These are phyloP conservation scores for Calendula officinalis DNA, from an alignment of 129 eudicot species.

Conservation along the genomic window DNA sequence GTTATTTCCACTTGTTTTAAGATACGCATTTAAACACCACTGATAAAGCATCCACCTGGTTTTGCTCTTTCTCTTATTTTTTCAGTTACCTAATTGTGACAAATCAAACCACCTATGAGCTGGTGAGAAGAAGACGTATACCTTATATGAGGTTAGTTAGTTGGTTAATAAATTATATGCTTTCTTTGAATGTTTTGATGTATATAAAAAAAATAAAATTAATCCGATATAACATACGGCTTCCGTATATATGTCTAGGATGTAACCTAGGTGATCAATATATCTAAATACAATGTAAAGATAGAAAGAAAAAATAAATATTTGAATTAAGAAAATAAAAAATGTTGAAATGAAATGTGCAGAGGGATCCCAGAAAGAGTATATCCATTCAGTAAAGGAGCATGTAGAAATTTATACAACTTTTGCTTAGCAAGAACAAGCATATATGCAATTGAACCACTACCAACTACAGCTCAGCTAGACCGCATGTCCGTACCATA, in stretches of 20 bases:
- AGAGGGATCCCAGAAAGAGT: conserved; percentile 86
- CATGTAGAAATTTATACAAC: conserved; percentile 69
- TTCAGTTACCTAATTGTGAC: conserved; percentile 77
- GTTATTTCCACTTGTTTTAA: neutral
- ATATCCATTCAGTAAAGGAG: conserved; percentile 83
- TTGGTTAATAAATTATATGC: conserved; percentile 26
- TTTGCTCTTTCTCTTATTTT: conserved; percentile 13
- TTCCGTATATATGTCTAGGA: neutral
- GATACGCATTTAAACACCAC: neutral
- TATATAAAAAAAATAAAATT: neutral
- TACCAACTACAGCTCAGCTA: conserved; percentile 69
- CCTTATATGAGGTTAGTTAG: conserved; percentile 75
- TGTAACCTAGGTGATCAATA: neutral
- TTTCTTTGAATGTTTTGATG: neutral
- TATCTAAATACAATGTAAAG: neutral
- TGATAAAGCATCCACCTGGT: conserved; percentile 5
- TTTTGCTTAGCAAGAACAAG: conserved; percentile 66
- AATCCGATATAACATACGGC: too few species aligned
- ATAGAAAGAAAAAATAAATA: neutral
- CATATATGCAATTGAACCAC: conserved; percentile 54
- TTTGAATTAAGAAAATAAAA: neutral
- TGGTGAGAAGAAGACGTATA: conserved; percentile 88
- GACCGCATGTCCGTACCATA: conserved; percentile 70
- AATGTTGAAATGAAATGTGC: conserved; percentile 27
- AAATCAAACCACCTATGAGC: conserved; percentile 94